Evolutionary conservation across 306 rosid genomes (phyloP).

Genomic region (Morella rubra): DNA sequence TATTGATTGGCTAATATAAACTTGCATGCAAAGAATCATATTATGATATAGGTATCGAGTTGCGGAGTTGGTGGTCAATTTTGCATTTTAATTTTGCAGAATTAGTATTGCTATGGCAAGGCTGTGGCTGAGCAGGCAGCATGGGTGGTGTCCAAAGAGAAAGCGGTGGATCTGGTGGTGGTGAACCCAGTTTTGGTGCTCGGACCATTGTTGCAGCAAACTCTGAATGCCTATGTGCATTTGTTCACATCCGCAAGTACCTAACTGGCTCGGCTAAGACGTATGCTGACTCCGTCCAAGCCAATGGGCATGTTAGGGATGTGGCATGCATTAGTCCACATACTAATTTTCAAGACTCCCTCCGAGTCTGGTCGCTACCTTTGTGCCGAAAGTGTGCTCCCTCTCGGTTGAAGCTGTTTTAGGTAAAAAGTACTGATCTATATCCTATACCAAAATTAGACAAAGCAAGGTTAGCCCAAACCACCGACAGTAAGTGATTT

Average conservation of each 20-base stretch:
- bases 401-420: no score
- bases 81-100: conserved; percentile 37
- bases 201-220: conserved; percentile 73
- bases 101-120: conserved; percentile 91
- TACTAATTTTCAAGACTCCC: conserved; percentile 60
- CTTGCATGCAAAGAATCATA: not conserved
- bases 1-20: not conserved
- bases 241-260: conserved; percentile 65
- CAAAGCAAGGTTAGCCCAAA: no score
- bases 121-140: conserved; percentile 83
- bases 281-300: conserved; percentile 73
- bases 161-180: conserved; percentile 64
- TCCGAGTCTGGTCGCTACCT: conserved; percentile 77
- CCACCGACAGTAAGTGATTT: no score
- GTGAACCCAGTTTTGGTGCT: conserved; percentile 82
- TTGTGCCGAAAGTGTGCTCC: conserved; percentile 69
- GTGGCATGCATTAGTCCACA: conserved; percentile 64
- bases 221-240: conserved; percentile 67
- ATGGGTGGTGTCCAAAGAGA: conserved; percentile 62
- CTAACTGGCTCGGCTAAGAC: conserved; percentile 80
- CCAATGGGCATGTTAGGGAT: conserved; percentile 72
- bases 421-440: no score
- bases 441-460: no score
- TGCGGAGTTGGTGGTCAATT: no score
- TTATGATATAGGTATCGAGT: not conserved